phyloP scores from a whole-genome alignment of 805 yeast species.

The Wickerhamia fluorescens region DNA sequence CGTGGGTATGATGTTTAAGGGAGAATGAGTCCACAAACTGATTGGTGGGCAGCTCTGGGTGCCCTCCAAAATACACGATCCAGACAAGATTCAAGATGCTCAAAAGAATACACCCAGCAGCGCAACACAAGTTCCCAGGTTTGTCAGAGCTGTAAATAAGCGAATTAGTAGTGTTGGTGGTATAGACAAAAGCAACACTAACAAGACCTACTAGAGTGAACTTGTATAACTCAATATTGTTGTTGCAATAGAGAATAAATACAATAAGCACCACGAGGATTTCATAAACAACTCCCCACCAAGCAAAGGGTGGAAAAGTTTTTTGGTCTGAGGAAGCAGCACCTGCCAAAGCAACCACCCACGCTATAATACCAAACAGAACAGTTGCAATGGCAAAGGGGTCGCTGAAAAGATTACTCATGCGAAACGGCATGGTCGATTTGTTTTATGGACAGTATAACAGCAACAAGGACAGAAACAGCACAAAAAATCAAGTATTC shows the following conservation, averaged over 20 bases:
- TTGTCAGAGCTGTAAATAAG: slow-evolving; percentile 59
- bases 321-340: slow-evolving; percentile 42
- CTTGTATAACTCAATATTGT: slow-evolving; percentile 65
- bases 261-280: slow-evolving; percentile 49
- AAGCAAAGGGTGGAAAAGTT: slow-evolving; percentile 72
- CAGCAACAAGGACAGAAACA: too few species aligned
- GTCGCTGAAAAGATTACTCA: slow-evolving; percentile 60
- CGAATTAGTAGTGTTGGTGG: slow-evolving; percentile 75
- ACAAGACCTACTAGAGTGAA: slow-evolving; percentile 47
- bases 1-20: slow-evolving; percentile 35
- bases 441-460: too few species aligned
- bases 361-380: slow-evolving; percentile 65
- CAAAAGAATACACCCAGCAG: slow-evolving; percentile 84
- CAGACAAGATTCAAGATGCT: slow-evolving; percentile 79
- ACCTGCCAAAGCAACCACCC: slow-evolving; percentile 88
- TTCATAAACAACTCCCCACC: slow-evolving; percentile 95
- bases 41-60: slow-evolving; percentile 80
- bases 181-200: slow-evolving; percentile 73
- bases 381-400: slow-evolving; percentile 85
- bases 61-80: slow-evolving; percentile 87
- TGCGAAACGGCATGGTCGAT: slow-evolving; percentile 26
- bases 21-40: slow-evolving; percentile 81
- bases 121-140: slow-evolving; percentile 72
- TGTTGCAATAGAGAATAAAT: slow-evolving; percentile 47
- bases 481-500: too few species aligned